Percentiles rank a stretch among this genome's conserved stretches.
Evolutionary conservation across 352 stramenopile genomes (phyloP).

Genomic region (Globisporangium irregulare): DNA sequence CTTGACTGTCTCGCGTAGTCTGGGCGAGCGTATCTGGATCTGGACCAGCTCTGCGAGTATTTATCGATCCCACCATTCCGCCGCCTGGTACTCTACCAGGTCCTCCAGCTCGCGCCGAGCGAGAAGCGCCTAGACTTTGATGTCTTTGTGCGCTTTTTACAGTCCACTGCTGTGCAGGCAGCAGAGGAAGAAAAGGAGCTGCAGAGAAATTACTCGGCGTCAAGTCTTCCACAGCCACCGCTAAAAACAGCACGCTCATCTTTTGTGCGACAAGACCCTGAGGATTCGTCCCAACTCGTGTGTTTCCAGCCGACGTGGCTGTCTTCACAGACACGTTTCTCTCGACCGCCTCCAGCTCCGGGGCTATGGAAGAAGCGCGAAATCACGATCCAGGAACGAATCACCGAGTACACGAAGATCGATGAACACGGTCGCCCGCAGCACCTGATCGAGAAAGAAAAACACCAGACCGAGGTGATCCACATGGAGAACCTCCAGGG

Average conservation of each 20-base stretch:
- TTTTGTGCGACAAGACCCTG: not conserved
- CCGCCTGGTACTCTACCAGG: slow-evolving; percentile 46
- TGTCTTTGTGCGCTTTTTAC: slow-evolving; percentile 63
- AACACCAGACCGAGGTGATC: slow-evolving; percentile 81
- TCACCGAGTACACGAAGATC: slow-evolving; percentile 88
- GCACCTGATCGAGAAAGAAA: slow-evolving; percentile 78
- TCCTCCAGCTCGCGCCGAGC: slow-evolving; percentile 41
- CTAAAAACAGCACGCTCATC: slow-evolving; percentile 10
- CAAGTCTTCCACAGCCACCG: slow-evolving; percentile 24
- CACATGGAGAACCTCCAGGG: slow-evolving; percentile 80
- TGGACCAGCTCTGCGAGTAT: slow-evolving; percentile 67
- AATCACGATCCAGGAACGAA: slow-evolving; percentile 84
- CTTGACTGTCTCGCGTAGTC: slow-evolving; percentile 4
- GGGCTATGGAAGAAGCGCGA: slow-evolving; percentile 87
- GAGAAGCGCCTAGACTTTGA: slow-evolving; percentile 47
- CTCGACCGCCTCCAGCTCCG: slow-evolving; percentile 43
- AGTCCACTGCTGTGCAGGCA: slow-evolving; percentile 49
- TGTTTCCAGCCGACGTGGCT: slow-evolving; percentile 43
- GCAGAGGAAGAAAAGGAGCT: slow-evolving; percentile 41
- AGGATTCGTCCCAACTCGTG: slow-evolving; percentile 29
- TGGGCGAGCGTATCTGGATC: slow-evolving; percentile 36
- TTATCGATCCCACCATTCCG: slow-evolving; percentile 67
- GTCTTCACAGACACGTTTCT: slow-evolving; percentile 34
- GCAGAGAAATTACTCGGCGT: slow-evolving; percentile 10
- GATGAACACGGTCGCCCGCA: slow-evolving; percentile 73